These are phyloP conservation scores for Euphrasia arctica DNA, from an alignment of 305 asterid genomes.

Conservation along the genomic window DNA sequence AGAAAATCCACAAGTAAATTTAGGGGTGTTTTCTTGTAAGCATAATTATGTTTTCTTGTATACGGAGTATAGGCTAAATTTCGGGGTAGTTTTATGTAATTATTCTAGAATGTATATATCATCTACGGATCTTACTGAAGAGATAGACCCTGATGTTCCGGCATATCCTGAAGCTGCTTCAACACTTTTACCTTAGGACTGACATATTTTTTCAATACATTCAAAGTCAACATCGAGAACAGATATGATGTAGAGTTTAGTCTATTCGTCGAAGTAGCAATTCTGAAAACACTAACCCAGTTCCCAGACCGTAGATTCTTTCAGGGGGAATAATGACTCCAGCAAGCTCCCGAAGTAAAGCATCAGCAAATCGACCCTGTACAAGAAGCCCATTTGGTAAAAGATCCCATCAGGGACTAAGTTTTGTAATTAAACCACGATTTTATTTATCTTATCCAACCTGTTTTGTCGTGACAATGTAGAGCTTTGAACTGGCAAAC, in stretches of 20 bases:
- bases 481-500: slow-evolving; percentile 87
- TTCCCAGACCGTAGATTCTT: slow-evolving; percentile 86
- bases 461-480: slow-evolving; percentile 94
- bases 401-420: not conserved
- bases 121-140: slow-evolving; percentile 62
- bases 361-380: slow-evolving; percentile 87
- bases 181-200: slow-evolving; percentile 90
- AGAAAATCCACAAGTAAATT: slow-evolving; percentile 12
- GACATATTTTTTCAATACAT: slow-evolving; percentile 21
- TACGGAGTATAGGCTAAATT: not conserved
- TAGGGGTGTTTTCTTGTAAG: not conserved
- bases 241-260: not conserved
- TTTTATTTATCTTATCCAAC: slow-evolving; percentile 24
- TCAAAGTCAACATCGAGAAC: slow-evolving; percentile 15
- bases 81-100: not conserved
- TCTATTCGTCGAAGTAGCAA: slow-evolving; percentile 6
- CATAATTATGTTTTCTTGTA: not conserved
- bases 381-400: slow-evolving; percentile 7
- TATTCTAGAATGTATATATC: not conserved
- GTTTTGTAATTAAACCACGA: not conserved
- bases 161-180: slow-evolving; percentile 88
- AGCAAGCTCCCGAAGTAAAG: slow-evolving; percentile 81
- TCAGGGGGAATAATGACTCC: slow-evolving; percentile 73
- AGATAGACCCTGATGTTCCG: slow-evolving; percentile 76
- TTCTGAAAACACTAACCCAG: slow-evolving; percentile 55